Evolutionary conservation across 2,329 filamentous ascomycete species (phyloP), one percentile per base, ranked within the genome.

Genomic region (Aspergillus ruber): DNA sequence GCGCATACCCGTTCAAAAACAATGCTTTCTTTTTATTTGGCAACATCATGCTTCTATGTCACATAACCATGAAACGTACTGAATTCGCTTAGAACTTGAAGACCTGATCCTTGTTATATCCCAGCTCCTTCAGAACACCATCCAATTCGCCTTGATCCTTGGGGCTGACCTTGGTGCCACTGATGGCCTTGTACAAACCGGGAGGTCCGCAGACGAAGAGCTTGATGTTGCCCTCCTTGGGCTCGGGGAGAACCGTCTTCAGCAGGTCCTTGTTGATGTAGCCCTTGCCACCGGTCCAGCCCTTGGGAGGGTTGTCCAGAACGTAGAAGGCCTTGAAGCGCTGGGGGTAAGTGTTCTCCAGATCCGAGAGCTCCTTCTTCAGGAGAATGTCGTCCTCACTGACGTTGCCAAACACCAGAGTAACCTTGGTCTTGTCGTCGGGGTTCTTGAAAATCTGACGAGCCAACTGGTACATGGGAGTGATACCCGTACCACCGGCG

Each of bases 361-460:
- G 80, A 52, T 90, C 75, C 49, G 86, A 78, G 47, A 91, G 81
- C 75, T 98, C 88, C 61, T 82, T 79, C 79, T 89, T 91, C 61
- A 98, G 75, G 44, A 98, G 78, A 52, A 98, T 95, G 65, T 98
- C 93, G 56, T 91, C 81, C 75, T 97, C 88, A 21, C 75, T 76
- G 50, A 96, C 74, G 75, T 97, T 98, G 58, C 89, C 93, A 65
- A 91, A 96, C 33, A 98, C 81, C 27, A 98, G 83, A 5, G 91
- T 97, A 38, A 98, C 90, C 78, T 95, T 95, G 61, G 93, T 98
- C 82, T 93, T 90, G 76, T 98, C 93, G 39, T 88, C 82, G 51
- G 91, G 89, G 81, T 96, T 95, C 73, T 85, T 88, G 83, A 97
- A 95, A 74, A 98, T 95, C 65, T 84, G 80, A 53, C 88, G 88